Base-by-base conservation (phyloP, 345 rosid species). In the Dimocarpus longan region DNA sequence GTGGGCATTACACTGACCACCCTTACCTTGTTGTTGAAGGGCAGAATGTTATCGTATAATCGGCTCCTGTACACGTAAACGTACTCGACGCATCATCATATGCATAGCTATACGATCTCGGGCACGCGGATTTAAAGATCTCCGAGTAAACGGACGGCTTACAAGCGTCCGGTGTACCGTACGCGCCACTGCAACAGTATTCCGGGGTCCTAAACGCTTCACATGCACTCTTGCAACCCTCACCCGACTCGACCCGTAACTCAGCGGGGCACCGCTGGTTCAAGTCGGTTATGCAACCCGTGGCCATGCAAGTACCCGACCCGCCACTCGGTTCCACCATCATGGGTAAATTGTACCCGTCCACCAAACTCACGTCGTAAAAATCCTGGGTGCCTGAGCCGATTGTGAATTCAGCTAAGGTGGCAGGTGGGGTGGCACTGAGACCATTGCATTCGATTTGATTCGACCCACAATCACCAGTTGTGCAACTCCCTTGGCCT, bases 51-150 rank as follows among this genome's bases (percentile, higher is more conserved):
- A 93, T 84, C 16, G 82, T 82, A 78, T 93, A 93, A 77, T 89
- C 90, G 16, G 90, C 89, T 54, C 84, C 86, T 16, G 86, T 82
- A 77, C 97, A 93, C 9, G 97, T 93, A 77, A 91, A 93, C 70
- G 97, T 93, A 57, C 97, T 91, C 0, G 95, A 80, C 1, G 89
- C 84, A 10, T 93, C 97, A 56, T 93, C 97, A 5, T 90, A 93
- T 9, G 95, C 95, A 60, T 91, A 93, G 86, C 97, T 93, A 79
- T 93, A 93, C 6, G 95, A 90, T 73, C 73, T 85, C 0, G 95
- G 97, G 66, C 97, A 93, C 0, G 90, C 91, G 0, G 87, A 52
- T 84, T 93, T 93, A 71, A 93, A 93, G 60, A 84, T 85, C 79
- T 79, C 86, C 8, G 97, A 86, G 71, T 89, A 93, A 26, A 88